These are phyloP conservation scores for Zalaria obscura DNA, from an alignment of 2,329 filamentous ascomycete genomes.

Conservation along the genomic window DNA sequence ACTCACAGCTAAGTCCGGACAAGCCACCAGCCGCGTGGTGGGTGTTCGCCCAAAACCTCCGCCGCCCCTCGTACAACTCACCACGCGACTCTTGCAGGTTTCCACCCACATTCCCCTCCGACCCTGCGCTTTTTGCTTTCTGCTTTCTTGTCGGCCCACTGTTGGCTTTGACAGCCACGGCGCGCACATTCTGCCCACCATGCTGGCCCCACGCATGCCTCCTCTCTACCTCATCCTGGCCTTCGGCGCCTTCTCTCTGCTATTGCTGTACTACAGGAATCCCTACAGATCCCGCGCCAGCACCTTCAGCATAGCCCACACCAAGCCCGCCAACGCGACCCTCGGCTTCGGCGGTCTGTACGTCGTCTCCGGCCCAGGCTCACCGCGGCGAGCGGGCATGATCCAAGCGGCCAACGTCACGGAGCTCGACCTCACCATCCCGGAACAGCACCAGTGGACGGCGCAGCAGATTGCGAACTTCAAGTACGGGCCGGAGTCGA, in stretches of 20 bases:
- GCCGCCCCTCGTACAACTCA: too few relatives aligned
- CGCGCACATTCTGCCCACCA: neutral
- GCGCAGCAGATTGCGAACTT: slow-evolving; percentile 18
- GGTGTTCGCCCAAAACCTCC: too few relatives aligned
- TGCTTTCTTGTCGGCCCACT: too few relatives aligned
- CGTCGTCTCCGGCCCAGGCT: slow-evolving; percentile 21
- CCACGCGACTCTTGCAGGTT: too few relatives aligned
- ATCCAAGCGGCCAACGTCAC: slow-evolving; percentile 24
- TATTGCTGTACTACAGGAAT: slow-evolving; percentile 1
- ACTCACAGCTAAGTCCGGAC: too few relatives aligned
- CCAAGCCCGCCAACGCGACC: slow-evolving; percentile 1
- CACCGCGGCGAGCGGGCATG: slow-evolving; percentile 19
- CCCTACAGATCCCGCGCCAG: neutral
- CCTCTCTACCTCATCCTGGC: slow-evolving; percentile 3
- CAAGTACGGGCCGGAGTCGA: slow-evolving; percentile 13
- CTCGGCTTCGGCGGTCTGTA: slow-evolving; percentile 23
- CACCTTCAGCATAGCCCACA: slow-evolving; percentile 1
- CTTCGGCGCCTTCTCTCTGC: slow-evolving; percentile 1
- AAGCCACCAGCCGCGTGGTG: too few relatives aligned
- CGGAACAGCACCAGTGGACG: slow-evolving; percentile 22
- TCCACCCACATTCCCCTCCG: too few relatives aligned
- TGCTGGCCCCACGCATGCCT: slow-evolving; percentile 2
- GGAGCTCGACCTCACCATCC: slow-evolving; percentile 22
- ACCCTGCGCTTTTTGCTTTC: too few relatives aligned
- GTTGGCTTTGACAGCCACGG: too few relatives aligned